phyloP scores from a whole-genome alignment of 768 basidiomycete genomes.

The Lactifluus pinguis region DNA sequence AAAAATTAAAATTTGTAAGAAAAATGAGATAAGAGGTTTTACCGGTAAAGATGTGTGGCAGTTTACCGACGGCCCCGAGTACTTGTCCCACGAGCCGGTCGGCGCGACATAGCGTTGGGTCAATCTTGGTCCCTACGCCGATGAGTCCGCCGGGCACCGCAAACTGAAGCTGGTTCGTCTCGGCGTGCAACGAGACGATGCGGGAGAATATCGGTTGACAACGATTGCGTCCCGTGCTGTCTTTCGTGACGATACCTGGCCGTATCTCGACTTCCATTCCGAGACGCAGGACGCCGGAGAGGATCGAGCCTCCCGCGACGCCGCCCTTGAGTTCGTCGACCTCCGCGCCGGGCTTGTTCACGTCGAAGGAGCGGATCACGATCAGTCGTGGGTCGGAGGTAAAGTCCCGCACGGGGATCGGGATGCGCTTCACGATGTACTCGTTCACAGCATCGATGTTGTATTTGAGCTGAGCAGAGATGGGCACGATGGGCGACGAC shows the following conservation, averaged over 20 bases:
- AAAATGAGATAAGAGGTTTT: too few relatives aligned
- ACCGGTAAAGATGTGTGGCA: constrained; percentile 92
- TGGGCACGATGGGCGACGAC: constrained; percentile 95
- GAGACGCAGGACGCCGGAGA: constrained; percentile 82
- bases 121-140: constrained; percentile 95
- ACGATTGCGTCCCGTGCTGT: constrained; percentile 76
- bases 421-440: constrained; percentile 94
- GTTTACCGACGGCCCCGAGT: constrained; percentile 88
- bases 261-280: constrained; percentile 95
- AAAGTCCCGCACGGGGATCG: constrained; percentile 91
- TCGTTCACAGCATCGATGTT: constrained; percentile 99
- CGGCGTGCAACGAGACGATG: constrained; percentile 89
- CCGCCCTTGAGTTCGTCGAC: constrained; percentile 97
- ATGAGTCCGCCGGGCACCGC: constrained; percentile 97
- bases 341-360: constrained; percentile 97
- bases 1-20: not conserved
- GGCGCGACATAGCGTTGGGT: constrained; percentile 93
- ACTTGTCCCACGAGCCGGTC: constrained; percentile 97
- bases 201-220: constrained; percentile 90
- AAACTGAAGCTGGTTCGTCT: constrained; percentile 88
- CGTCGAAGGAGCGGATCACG: constrained; percentile 98
- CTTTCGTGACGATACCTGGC: constrained; percentile 95
- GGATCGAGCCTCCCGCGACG: constrained; percentile 94
- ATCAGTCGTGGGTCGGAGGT: constrained; percentile 86
- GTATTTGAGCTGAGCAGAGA: constrained; percentile 97